Evolutionary conservation across 164 flowering plant species (phyloP), one percentile per base, ranked within the genome.

Genomic region (Magnolia kwangsiensis): DNA sequence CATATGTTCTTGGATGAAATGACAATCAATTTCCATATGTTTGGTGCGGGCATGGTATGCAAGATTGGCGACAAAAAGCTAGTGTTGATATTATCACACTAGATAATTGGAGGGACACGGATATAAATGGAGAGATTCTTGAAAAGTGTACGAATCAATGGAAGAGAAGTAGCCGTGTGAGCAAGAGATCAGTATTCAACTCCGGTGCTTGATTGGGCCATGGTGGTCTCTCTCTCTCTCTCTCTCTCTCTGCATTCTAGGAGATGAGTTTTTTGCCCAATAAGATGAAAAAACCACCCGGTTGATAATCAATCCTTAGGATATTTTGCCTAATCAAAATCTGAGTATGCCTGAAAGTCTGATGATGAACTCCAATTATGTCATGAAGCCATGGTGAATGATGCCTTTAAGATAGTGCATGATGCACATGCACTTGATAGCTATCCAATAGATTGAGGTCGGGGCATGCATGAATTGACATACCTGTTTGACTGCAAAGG

Each of bases 341-440:
- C 67, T 3, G 79, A 83, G 91, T 83, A 19, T 23, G 69, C 72
- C 14, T 6, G 2, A 45, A 16, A 6, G 1, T 29, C 1, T 37
- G 19, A 24, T 10, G 51, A 9, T 29, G 55, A 69, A 11, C n/a
- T 18, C 16, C 16, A 16, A 5, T 69, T 45, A 3, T 16, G 10
- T 64, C 10, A 64, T 16, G n/a, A 64, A 5, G 21, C 24, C 67
- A 9, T 0, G 23, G 6, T 1, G 0, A 20, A 21, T 64, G n/a
- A 21, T 64, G 4, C 67, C 67, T 20, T 64, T 64, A 64, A 64
- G n/a, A 20, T 64, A 13, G 21, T 8, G n/a, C 67, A 64, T 64
- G 23, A 64, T 64, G 21, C 24, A 4, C n/a, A 64, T 64, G 21
- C 24, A 4, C n/a, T 64, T 64, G 24, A 64, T 3, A 8, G 23